These are phyloP conservation scores for Paradendryphiella salina DNA, from an alignment of 2,329 filamentous ascomycete species.

Conservation along the genomic window DNA sequence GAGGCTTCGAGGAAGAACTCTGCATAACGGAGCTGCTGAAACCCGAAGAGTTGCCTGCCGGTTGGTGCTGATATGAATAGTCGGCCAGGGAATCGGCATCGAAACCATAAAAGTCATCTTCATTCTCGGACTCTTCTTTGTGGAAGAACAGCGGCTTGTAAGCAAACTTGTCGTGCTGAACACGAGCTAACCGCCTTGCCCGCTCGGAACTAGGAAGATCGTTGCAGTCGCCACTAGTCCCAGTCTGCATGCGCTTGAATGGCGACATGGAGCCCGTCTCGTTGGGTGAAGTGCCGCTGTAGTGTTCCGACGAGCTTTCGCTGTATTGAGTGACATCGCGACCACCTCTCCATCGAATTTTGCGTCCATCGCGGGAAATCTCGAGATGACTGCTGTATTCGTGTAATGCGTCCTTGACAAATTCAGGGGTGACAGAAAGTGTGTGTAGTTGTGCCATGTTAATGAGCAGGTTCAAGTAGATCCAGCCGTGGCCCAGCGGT, in stretches of 20 bases:
- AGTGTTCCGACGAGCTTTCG: constrained; percentile 55
- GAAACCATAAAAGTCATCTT: constrained; percentile 43
- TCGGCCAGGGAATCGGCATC: constrained; percentile 34
- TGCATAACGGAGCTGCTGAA: constrained; percentile 53
- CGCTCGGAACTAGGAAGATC: constrained; percentile 23
- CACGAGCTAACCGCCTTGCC: constrained; percentile 22
- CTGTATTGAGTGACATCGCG: constrained; percentile 65
- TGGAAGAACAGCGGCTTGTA: constrained; percentile 56
- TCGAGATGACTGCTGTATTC: constrained; percentile 76
- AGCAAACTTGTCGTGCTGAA: constrained; percentile 40
- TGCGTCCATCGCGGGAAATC: constrained; percentile 74
- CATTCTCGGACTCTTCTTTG: constrained; percentile 49
- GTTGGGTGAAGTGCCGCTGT: constrained; percentile 56
- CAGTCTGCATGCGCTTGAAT: constrained; percentile 34
- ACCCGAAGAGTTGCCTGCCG: constrained; percentile 46
- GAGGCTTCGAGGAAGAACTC: constrained; percentile 52
- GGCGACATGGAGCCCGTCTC: constrained; percentile 42
- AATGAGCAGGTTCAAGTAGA: constrained; percentile 78
- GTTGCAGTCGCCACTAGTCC: constrained; percentile 25
- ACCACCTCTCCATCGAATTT: constrained; percentile 78
- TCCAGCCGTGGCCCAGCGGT: constrained; percentile 74
- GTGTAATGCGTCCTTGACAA: constrained; percentile 71
- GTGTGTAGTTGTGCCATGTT: constrained; percentile 85
- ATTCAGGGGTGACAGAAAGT: constrained; percentile 77
- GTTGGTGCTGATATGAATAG: constrained; percentile 36